Percentiles rank a stretch among this genome's conserved stretches.
phyloP scores from a whole-genome alignment of 139 green algal genomes.

The Trebouxia sp. region DNA sequence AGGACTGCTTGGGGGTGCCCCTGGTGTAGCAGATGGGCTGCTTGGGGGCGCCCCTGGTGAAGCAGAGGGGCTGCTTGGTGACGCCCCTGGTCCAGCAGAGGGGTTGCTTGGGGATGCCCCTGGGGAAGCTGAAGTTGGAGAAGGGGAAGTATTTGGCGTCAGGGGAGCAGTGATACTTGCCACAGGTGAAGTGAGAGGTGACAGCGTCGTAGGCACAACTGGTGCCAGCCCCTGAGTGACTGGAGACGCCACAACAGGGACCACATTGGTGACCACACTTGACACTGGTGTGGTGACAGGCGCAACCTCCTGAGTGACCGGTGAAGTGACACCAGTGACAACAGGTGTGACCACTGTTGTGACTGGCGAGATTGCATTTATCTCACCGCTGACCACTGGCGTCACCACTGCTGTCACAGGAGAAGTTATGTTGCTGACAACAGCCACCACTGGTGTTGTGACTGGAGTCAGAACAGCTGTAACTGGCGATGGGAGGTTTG shows the following conservation, averaged over 20 bases:
- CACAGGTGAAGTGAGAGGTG: background rate
- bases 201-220: background rate
- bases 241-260: background rate
- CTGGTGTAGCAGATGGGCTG: background rate
- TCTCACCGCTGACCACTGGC: background rate
- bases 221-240: background rate
- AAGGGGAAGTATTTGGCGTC: background rate
- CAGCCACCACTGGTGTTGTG: background rate
- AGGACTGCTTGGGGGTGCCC: background rate
- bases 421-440: background rate
- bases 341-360: constrained; percentile 7
- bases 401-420: background rate
- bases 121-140: background rate
- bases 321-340: background rate
- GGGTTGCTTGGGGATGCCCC: background rate
- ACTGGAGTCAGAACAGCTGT: background rate
- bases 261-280: background rate
- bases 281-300: background rate
- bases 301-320: background rate
- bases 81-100: background rate
- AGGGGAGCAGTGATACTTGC: background rate
- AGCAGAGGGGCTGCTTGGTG: background rate
- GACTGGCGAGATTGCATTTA: background rate
- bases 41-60: background rate
- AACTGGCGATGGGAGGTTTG: no score